Base-by-base conservation (phyloP, 768 basidiomycete genomes). In the Russula griseocarnosa region DNA sequence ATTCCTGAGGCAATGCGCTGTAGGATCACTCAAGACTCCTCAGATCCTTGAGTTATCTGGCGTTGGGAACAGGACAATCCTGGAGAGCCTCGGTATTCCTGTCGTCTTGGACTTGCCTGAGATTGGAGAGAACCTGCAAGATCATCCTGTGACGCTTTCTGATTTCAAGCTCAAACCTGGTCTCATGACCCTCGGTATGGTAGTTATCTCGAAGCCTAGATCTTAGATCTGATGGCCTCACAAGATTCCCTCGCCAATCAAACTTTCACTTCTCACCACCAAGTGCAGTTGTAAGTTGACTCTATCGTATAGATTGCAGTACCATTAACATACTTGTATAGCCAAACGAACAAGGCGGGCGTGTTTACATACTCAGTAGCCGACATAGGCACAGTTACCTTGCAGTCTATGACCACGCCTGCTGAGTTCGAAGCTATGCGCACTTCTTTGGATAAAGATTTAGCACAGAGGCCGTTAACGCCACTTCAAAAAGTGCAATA, bases 21-120 rank as follows among this genome's bases (percentile, higher is more conserved):
- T 16, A 65, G 66, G 67, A 11, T 67, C 67, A 13, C 47, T 68
- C 32, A 52, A 68, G 54, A 68, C 65, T 4, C 67, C 67, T 28
- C 67, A 67, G 58, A 68, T 67, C 30, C 66, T 68, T 3, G 67
- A 68, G 36, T 34, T 66, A 30, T 68, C 66, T 0, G 67, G 67
- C 8, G 54, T 68, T 16, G 66, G 67, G 5, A 63, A 67, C 2
- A 58, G 53, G 58, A 51, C 61, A 3, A 40, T 66, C 34, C 44
- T 68, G 30, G 67, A 67, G 49, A 60, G 47, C 38, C 40, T 66
- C 18, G 50, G 59, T 5, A 63, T 68, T 44, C 61, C 66, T 54
- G 58, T 68, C 50, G 38, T 66, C 22, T n/a, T 68, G 28, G 66
- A 67, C 58, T 47, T 68, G 34, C 67, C 67, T 11, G 66, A 66